phyloP scores from a whole-genome alignment of 345 rosid species.

The Psidium friedrichsthalianum region DNA sequence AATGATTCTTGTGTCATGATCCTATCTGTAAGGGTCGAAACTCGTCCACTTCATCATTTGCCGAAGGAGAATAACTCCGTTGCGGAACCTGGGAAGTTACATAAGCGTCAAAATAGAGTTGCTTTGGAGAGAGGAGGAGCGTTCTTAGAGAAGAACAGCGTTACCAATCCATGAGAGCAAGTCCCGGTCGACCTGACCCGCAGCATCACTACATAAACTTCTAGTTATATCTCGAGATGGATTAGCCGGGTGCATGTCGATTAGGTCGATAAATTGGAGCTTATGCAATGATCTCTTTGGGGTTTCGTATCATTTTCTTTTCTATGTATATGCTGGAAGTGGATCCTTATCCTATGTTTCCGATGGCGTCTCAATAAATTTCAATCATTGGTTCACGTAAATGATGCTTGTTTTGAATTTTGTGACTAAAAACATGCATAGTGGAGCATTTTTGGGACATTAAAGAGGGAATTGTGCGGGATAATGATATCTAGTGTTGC shows the following conservation, averaged over 20 bases:
- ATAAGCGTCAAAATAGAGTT: background rate
- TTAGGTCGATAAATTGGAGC: background rate
- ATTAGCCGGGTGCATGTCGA: background rate
- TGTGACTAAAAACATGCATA: background rate
- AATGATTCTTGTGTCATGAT: background rate
- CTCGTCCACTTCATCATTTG: background rate
- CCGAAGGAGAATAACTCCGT: background rate
- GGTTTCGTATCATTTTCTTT: background rate
- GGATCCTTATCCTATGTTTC: background rate
- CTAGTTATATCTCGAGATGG: background rate
- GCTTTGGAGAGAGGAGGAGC: background rate
- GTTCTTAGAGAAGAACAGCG: background rate
- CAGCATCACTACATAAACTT: slow-evolving; percentile 25
- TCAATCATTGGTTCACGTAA: background rate
- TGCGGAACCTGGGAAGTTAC: background rate
- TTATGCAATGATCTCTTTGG: background rate
- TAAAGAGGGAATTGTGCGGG: background rate
- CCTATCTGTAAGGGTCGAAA: background rate
- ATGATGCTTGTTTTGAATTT: background rate
- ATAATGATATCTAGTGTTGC: background rate
- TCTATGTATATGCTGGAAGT: background rate
- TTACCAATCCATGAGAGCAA: too few species aligned
- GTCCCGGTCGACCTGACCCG: slow-evolving; percentile 50
- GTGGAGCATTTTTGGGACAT: background rate
- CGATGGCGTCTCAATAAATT: background rate